Conservation (phyloP, 2,329 filamentous ascomycete species). For the Botrytis deweyae region DNA sequence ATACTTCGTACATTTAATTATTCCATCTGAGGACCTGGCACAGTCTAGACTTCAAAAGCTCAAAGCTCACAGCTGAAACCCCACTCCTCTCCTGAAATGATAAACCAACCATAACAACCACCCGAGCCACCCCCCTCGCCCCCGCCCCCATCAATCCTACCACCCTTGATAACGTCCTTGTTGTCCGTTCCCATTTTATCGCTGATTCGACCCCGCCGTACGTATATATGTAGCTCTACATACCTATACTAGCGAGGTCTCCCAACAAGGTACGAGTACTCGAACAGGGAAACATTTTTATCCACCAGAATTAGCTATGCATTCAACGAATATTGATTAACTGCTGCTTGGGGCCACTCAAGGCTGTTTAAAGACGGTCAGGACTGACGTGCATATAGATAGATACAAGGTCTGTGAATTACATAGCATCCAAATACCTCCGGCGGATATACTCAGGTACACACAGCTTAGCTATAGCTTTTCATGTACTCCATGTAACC, state of each 20-base stretch:
- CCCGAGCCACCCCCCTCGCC: background rate
- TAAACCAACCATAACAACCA: background rate
- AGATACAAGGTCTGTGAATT: background rate
- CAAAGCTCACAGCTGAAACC: background rate
- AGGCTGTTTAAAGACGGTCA: background rate
- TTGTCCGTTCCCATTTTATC: background rate
- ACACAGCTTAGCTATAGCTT: background rate
- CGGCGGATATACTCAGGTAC: background rate
- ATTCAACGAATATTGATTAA: background rate
- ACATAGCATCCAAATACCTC: background rate
- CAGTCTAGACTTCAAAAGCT: background rate
- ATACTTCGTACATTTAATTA: background rate
- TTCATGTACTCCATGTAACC: background rate
- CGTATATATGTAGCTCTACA: background rate
- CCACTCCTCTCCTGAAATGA: background rate
- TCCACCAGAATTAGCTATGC: background rate
- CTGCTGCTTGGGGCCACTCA: background rate
- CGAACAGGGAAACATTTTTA: background rate
- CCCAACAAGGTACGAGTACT: background rate
- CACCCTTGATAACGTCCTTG: background rate
- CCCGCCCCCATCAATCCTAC: background rate
- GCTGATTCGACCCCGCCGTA: background rate
- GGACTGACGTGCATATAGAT: background rate
- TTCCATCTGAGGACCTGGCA: background rate
- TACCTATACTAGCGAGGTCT: background rate